Conservation (phyloP, 2,329 filamentous ascomycete species). For the Phialemoniopsis sp. region DNA sequence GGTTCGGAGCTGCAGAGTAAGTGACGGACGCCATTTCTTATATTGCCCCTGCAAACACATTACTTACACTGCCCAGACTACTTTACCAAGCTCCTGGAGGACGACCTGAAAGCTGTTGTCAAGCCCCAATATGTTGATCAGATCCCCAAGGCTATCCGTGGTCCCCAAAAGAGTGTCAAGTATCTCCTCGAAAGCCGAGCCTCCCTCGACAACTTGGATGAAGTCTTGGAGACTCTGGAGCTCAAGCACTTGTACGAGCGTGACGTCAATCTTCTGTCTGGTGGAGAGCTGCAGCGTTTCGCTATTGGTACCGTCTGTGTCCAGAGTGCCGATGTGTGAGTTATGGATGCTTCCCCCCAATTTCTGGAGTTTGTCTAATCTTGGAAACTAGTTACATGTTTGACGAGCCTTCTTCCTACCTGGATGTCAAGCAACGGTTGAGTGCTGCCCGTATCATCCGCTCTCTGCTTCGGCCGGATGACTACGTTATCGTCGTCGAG, state of each 20-base stretch:
- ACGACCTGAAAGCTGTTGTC: constrained; percentile 94
- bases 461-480: constrained; percentile 78
- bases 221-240: constrained; percentile 74
- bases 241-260: constrained; percentile 72
- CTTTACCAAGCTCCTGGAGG: constrained; percentile 96
- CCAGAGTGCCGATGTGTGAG: constrained; percentile 85
- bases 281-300: constrained; percentile 97
- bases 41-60: neutral
- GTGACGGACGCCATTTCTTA: constrained; percentile 24
- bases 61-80: constrained; percentile 61
- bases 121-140: constrained; percentile 99
- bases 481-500: constrained; percentile 98
- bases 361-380: constrained; percentile 21
- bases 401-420: constrained; percentile 96
- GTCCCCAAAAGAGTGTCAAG: constrained; percentile 74
- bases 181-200: constrained; percentile 72
- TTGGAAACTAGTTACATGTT: constrained; percentile 73
- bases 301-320: constrained; percentile 95
- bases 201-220: constrained; percentile 73
- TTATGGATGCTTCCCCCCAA: constrained; percentile 3
- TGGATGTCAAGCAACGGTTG: constrained; percentile 98
- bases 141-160: constrained; percentile 87
- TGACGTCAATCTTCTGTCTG: constrained; percentile 85
- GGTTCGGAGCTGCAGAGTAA: constrained; percentile 94
- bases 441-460: constrained; percentile 90